Percentiles rank a stretch among this genome's conserved stretches.
Conservation (phyloP, 176 grass and related monocot genomes). For the Cenchrus americanus region DNA sequence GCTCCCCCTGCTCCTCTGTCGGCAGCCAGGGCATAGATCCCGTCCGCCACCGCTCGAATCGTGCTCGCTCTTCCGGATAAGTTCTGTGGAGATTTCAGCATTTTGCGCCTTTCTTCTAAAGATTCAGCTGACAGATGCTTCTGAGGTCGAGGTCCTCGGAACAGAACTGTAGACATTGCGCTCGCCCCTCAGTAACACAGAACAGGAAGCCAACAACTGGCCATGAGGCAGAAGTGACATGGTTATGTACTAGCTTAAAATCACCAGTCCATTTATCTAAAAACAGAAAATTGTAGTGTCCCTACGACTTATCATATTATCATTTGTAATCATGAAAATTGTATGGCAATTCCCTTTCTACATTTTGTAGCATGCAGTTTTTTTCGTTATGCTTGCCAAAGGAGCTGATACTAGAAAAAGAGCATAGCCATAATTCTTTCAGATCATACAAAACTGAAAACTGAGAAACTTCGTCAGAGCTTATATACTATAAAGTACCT, state of each 20-base stretch:
- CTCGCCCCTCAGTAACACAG: background rate
- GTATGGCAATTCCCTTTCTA: background rate
- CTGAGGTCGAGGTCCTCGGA: conserved; percentile 53
- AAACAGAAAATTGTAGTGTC: background rate
- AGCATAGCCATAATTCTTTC: background rate
- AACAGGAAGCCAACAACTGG: background rate
- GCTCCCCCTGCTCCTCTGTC: too few species aligned
- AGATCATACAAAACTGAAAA: background rate
- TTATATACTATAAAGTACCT: background rate
- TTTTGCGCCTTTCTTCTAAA: conserved; percentile 10
- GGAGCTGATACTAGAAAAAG: background rate
- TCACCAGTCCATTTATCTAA: background rate
- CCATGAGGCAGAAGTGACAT: background rate
- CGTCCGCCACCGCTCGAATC: too few species aligned
- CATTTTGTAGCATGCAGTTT: background rate
- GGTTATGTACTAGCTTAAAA: conserved; percentile 28
- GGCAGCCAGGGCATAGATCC: too few species aligned
- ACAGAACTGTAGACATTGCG: conserved; percentile 11
- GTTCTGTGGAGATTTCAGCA: conserved; percentile 43
- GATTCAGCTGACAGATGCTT: conserved; percentile 24
- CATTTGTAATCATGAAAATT: background rate
- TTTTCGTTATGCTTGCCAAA: background rate
- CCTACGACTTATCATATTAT: background rate
- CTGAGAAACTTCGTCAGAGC: background rate
- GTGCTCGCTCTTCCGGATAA: too few species aligned